Evolutionary conservation across 768 basidiomycete species (phyloP).

Genomic region (Tylopilus balloui): DNA sequence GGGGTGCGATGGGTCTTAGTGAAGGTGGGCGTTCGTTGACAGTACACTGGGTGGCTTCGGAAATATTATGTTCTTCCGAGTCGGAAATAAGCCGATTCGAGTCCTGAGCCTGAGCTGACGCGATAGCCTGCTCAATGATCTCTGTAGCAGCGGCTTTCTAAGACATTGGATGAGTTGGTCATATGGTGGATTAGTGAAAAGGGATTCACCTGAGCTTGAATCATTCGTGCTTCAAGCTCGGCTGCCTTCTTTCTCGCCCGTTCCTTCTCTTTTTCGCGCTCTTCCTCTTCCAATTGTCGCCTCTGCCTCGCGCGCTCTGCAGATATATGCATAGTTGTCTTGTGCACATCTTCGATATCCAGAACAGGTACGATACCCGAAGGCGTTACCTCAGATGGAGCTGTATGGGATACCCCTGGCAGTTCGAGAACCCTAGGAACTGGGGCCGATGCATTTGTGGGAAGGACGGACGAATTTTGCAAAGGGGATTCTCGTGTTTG

Average conservation of each 20-base stretch:
- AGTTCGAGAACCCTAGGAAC: constrained; percentile 35
- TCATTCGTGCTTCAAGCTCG: constrained; percentile 68
- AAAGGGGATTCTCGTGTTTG: constrained; percentile 43
- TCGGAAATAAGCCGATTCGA: constrained; percentile 3
- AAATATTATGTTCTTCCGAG: constrained; percentile 3
- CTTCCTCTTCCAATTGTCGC: constrained; percentile 78
- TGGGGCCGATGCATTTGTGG: constrained; percentile 9
- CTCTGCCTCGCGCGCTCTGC: constrained; percentile 80
- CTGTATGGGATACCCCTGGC: constrained; percentile 40
- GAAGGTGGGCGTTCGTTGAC: constrained; percentile 34
- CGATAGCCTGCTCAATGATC: constrained; percentile 46
- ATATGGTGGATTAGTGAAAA: constrained; percentile 3
- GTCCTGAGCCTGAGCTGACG: constrained; percentile 17
- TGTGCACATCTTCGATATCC: constrained; percentile 63
- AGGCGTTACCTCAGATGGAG: constrained; percentile 33
- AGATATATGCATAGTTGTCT: constrained; percentile 77
- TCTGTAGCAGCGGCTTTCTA: constrained; percentile 39
- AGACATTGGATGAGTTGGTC: constrained; percentile 7
- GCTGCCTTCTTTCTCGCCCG: constrained; percentile 76
- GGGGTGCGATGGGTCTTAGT: constrained; percentile 25
- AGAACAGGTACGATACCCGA: constrained; percentile 27
- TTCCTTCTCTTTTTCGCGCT: constrained; percentile 74
- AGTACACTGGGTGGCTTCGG: constrained; percentile 6
- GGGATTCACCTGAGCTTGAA: constrained; percentile 25
- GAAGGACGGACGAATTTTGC: constrained; percentile 30